Evolutionary conservation across 176 grass and related monocot genomes (phyloP).

Genomic region (Guadua angustifolia): DNA sequence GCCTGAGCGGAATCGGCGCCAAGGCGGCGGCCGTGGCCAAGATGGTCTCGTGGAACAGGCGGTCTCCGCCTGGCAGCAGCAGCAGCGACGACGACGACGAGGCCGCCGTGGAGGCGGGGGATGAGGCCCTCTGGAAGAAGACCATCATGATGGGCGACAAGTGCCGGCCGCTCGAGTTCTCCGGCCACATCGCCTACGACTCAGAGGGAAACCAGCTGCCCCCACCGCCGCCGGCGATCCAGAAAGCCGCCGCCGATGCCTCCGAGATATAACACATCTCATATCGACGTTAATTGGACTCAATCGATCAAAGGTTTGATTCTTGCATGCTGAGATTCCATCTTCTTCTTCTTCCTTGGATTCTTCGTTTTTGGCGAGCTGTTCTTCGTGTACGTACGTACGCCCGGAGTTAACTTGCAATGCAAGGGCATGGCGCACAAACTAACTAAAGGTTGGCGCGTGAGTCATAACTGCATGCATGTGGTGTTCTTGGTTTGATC

Average conservation of each 20-base stretch:
- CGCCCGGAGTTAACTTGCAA: not conserved
- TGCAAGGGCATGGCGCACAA: no score
- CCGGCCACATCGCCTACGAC: slow-evolving; percentile 52
- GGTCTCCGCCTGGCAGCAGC: not conserved
- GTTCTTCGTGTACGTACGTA: not conserved
- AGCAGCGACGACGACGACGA: not conserved
- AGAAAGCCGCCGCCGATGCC: not conserved
- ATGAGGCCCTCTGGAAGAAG: slow-evolving; percentile 58
- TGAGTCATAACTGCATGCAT: no score
- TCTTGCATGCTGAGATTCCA: no score
- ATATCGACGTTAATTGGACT: no score
- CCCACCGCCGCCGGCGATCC: not conserved
- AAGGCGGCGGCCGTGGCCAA: slow-evolving; percentile 50
- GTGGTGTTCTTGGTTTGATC: no score
- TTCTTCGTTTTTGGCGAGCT: not conserved
- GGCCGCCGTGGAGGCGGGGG: not conserved
- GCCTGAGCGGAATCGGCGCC: slow-evolving; percentile 47
- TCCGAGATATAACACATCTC: not conserved
- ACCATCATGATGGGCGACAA: slow-evolving; percentile 71
- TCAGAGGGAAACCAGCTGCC: slow-evolving; percentile 44
- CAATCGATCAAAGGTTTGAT: no score
- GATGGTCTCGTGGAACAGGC: slow-evolving; percentile 49
- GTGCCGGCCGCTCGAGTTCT: slow-evolving; percentile 63
- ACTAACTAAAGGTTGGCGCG: no score
- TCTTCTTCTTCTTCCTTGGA: no score